These are phyloP conservation scores for Carex myosuroides DNA, from an alignment of 176 grass and related monocot species.

Conservation along the genomic window DNA sequence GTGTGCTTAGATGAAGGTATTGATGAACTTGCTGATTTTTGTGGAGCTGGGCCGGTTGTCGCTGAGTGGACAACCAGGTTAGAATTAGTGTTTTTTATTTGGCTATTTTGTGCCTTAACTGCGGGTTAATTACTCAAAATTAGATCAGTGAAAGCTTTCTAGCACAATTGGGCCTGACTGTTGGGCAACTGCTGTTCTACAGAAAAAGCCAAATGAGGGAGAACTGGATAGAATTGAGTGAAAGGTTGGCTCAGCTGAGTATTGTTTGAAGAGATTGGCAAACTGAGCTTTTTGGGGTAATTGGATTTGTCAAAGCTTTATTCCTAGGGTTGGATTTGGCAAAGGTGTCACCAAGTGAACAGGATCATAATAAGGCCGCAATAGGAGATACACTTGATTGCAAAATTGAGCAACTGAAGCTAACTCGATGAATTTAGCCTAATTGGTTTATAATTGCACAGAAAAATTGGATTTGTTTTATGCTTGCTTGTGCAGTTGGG, in stretches of 20 bases:
- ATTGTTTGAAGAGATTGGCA: background rate
- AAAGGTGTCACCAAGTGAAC: background rate
- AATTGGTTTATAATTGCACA: background rate
- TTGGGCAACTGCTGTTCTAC: slow-evolving; percentile 1
- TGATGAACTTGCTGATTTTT: slow-evolving; percentile 81
- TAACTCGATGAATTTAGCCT: background rate
- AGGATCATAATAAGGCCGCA: background rate
- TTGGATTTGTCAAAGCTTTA: background rate
- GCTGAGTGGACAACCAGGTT: slow-evolving; percentile 80
- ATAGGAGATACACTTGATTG: background rate
- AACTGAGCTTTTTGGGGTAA: background rate
- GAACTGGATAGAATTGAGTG: background rate
- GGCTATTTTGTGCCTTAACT: background rate
- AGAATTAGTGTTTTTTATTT: background rate
- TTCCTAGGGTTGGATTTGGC: background rate
- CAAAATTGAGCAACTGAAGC: background rate
- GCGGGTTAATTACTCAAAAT: background rate
- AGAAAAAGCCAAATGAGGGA: background rate
- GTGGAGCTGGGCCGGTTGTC: slow-evolving; percentile 64
- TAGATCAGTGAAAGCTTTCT: background rate
- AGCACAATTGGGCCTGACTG: background rate
- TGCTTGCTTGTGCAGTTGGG: background rate
- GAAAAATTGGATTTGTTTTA: background rate
- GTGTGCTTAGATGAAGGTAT: slow-evolving; percentile 86
- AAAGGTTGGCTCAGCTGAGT: background rate